Evolutionary conservation across 805 yeast genomes (phyloP), one percentile per base, ranked within the genome.

Genomic region (Helenozyma baotianmanensis): DNA sequence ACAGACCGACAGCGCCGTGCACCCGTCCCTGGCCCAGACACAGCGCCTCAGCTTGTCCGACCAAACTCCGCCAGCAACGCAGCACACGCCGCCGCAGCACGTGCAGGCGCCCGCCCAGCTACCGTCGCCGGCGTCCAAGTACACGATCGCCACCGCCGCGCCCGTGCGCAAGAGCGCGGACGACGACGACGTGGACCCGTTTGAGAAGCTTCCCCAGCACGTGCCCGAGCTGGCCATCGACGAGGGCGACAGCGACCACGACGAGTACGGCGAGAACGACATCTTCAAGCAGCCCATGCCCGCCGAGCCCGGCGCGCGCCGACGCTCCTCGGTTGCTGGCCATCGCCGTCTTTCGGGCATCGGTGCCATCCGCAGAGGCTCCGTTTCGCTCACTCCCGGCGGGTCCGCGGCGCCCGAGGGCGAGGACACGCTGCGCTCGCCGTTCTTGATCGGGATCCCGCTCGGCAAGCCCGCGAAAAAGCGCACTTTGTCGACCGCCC

Each of bases 361-460:
- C 18, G 42, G 57, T 8, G 50, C 49, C 3, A 43, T 45, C 16
- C 38, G 52, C 9, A 45, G 65, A 14, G 55, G 54, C 4, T 62
- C 68, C 0, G 37, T 56, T 7, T 50, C 64, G n/a, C 38, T 47
- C 4, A 33, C 51, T 7, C 42, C 53, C 6, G n/a, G n/a, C n/a
- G n/a, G n/a, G n/a, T 43, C 45, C 12, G 40, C 38, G 11, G 32
- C 33, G 23, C 39, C 50, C 6, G 48, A 37, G 8, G 32, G 40
- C 18, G 47, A 32, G 39, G 42, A 14, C 9, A 18, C 9, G 27
- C 21, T 10, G 28, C 35, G 37, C n/a, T 38, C 42, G 1, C 69
- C 70, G 3, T 55, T 57, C 24, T 53, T 56, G 23, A 66, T 65
- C 32, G 64, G 58, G n/a, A 61, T 66, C 18, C 71, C 71, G 1